These are phyloP conservation scores for Balansia obtecta DNA, from an alignment of 2,329 filamentous ascomycete species.

Conservation along the genomic window DNA sequence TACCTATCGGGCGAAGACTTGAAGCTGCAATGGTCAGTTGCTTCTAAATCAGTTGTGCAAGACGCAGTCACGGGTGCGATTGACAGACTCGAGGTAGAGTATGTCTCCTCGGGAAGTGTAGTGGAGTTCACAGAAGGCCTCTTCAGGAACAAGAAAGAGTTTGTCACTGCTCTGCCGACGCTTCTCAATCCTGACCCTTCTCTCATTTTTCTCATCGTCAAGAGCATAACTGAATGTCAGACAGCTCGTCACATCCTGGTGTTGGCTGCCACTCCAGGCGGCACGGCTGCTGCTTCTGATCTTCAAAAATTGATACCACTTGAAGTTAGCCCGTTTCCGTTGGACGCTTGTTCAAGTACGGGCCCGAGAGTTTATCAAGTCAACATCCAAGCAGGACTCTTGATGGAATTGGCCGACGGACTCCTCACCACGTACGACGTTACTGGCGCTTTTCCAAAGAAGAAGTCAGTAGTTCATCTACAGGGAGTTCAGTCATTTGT, in stretches of 20 bases:
- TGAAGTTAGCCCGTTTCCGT: slow-evolving; percentile 25
- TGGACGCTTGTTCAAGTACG: slow-evolving; percentile 9
- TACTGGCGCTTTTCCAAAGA: slow-evolving; percentile 46
- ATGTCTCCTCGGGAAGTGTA: slow-evolving; percentile 31
- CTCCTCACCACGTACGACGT: slow-evolving; percentile 51
- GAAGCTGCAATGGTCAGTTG: slow-evolving; percentile 21
- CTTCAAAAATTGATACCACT: slow-evolving; percentile 26
- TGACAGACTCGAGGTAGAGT: slow-evolving; percentile 33
- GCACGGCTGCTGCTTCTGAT: slow-evolving; percentile 13
- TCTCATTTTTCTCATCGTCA: slow-evolving; percentile 40
- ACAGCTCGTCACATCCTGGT: slow-evolving; percentile 20
- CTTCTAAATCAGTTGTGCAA: slow-evolving; percentile 22
- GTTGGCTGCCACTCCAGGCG: slow-evolving; percentile 19
- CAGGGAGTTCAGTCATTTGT: slow-evolving; percentile 48
- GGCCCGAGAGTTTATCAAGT: slow-evolving; percentile 34
- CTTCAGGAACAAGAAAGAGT: slow-evolving; percentile 41
- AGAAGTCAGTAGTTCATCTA: slow-evolving; percentile 41
- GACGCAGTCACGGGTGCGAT: slow-evolving; percentile 21
- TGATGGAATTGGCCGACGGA: slow-evolving; percentile 46
- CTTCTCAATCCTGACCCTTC: slow-evolving; percentile 35
- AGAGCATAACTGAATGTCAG: slow-evolving; percentile 18
- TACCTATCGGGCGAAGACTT: slow-evolving; percentile 45
- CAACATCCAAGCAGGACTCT: slow-evolving; percentile 48
- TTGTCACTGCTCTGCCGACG: slow-evolving; percentile 37
- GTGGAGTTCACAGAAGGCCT: slow-evolving; percentile 40